Evolutionary conservation across 257 asterid species (phyloP).

Genomic region (Solanum ossicruentum): DNA sequence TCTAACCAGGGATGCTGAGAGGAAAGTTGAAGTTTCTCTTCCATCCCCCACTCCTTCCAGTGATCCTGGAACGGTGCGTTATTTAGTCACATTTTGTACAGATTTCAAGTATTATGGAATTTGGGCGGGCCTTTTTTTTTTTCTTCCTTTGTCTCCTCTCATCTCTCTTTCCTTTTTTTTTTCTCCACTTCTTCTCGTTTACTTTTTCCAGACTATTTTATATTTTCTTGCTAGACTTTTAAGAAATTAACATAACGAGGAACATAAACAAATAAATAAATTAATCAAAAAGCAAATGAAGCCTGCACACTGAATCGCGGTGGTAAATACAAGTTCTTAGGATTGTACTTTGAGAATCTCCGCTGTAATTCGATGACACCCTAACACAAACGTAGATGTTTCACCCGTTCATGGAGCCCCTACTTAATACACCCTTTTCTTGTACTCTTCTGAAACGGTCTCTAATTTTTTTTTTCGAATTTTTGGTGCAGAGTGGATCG

Average conservation of each 20-base stretch:
- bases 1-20: conserved; percentile 28
- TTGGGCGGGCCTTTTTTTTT: neutral
- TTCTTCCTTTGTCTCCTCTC: neutral
- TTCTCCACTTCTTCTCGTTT: neutral
- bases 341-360: neutral
- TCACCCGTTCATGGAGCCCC: neutral
- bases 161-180: neutral
- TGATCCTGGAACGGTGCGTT: conserved; percentile 95
- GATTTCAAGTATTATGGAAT: conserved; percentile 15
- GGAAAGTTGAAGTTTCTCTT: conserved; percentile 73
- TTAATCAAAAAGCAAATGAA: neutral
- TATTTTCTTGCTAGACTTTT: neutral
- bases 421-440: neutral
- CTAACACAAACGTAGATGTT: neutral
- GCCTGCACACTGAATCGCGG: neutral
- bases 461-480: neutral
- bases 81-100: conserved; percentile 48
- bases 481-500: conserved; percentile 54
- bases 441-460: neutral
- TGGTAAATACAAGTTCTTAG: neutral
- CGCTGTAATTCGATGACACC: neutral
- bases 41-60: conserved; percentile 97
- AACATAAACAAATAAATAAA: neutral
- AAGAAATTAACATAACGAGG: neutral
- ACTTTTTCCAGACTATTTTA: neutral